Evolutionary conservation across 176 grass and related monocot genomes (phyloP).

Genomic region (Rhynchospora pubera): DNA sequence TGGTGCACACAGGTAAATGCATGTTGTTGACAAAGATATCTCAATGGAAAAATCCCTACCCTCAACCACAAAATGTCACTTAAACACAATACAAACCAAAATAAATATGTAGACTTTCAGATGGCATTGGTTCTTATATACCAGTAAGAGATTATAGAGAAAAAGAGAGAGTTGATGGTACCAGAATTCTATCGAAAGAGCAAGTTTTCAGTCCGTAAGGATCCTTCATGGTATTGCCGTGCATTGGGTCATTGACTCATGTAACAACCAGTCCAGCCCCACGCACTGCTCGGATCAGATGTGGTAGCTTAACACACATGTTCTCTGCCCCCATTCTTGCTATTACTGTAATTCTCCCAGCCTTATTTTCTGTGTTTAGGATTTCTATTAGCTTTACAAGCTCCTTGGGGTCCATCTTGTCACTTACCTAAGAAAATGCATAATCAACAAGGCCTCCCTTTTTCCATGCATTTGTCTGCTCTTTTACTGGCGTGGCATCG

Average conservation of each 20-base stretch:
- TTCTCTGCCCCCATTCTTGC: constrained; percentile 90
- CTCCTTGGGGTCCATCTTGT: constrained; percentile 88
- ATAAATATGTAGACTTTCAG: neutral
- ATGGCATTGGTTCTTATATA: neutral
- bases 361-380: constrained; percentile 71
- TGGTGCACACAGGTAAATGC: neutral
- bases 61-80: neutral
- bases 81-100: constrained; percentile 5
- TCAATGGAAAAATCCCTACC: neutral
- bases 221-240: constrained; percentile 93
- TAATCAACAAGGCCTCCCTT: neutral
- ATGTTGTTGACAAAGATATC: neutral
- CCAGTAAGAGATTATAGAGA: neutral
- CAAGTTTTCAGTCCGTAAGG: constrained; percentile 89
- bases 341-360: constrained; percentile 81
- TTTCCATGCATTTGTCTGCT: too few species aligned
- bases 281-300: constrained; percentile 72
- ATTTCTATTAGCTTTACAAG: constrained; percentile 86
- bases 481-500: too few species aligned
- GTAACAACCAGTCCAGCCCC: constrained; percentile 81
- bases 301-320: constrained; percentile 92
- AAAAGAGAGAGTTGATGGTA: constrained; percentile 25
- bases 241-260: constrained; percentile 93
- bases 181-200: constrained; percentile 75
- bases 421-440: constrained; percentile 29